These are phyloP conservation scores for Penicillium cosmopolitanum DNA, from an alignment of 495 filamentous ascomycete genomes.

Conservation along the genomic window DNA sequence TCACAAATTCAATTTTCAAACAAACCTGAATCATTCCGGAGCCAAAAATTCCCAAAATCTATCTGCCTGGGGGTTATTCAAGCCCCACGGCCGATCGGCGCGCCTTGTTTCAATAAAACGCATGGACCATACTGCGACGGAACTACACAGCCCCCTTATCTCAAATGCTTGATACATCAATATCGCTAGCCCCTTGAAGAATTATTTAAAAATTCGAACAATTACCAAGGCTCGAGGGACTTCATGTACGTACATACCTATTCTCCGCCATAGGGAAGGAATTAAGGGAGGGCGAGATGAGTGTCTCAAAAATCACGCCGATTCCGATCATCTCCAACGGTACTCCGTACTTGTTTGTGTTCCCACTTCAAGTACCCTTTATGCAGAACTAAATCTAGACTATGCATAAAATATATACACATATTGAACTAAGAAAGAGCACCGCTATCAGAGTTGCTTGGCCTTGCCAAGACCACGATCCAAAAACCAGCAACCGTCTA, in stretches of 20 bases:
- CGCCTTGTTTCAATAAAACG: conserved; percentile 18
- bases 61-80: background rate
- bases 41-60: background rate
- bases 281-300: background rate
- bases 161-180: conserved; percentile 3
- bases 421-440: background rate
- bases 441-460: conserved; percentile 1
- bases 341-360: too few relatives aligned
- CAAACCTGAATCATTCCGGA: too few relatives aligned
- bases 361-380: background rate
- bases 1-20: too few relatives aligned
- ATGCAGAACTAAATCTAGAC: background rate
- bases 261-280: background rate
- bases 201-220: background rate
- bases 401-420: background rate
- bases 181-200: background rate
- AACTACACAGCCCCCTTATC: conserved; percentile 10
- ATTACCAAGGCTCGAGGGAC: background rate
- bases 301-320: too few relatives aligned
- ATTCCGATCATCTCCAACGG: too few relatives aligned
- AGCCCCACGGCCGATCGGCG: background rate
- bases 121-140: conserved; percentile 9
- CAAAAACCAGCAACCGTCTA: background rate
- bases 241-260: background rate
- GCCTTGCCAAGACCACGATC: background rate